Evolutionary conservation across 2,329 filamentous ascomycete species (phyloP).

Genomic region (Fusarium newnesense): DNA sequence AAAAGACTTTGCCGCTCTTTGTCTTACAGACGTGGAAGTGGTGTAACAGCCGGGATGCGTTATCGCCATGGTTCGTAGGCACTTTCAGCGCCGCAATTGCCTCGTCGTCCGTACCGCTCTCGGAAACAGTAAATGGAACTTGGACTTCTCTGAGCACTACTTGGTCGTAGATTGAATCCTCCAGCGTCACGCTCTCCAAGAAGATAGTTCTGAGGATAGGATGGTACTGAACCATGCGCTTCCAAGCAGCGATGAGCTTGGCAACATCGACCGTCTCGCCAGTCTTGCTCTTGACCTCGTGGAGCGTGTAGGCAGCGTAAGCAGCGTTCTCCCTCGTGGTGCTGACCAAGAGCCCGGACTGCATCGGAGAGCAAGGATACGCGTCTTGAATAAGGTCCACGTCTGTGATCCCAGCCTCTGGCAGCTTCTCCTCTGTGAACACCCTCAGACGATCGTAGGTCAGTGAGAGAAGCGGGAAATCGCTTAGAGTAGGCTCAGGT

Average conservation of each 20-base stretch:
- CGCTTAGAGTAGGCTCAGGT: constrained; percentile 25
- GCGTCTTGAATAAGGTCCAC: constrained; percentile 38
- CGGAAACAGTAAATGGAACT: constrained; percentile 1
- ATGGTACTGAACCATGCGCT: constrained; percentile 55
- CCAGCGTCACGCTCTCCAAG: constrained; percentile 56
- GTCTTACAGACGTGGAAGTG: constrained; percentile 31
- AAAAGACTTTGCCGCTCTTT: constrained; percentile 39
- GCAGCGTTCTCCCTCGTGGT: constrained; percentile 52
- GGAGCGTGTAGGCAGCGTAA: constrained; percentile 49
- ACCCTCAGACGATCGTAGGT: constrained; percentile 31
- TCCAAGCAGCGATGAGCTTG: constrained; percentile 47
- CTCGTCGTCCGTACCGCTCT: constrained; percentile 25
- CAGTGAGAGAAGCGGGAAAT: constrained; percentile 30
- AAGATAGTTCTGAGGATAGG: constrained; percentile 59
- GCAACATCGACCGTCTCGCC: constrained; percentile 33
- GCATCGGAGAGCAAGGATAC: constrained; percentile 53
- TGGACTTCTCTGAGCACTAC: constrained; percentile 51
- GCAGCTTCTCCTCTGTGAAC: constrained; percentile 22
- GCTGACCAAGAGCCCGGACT: constrained; percentile 52
- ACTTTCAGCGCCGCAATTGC: constrained; percentile 1
- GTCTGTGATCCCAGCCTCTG: constrained; percentile 12
- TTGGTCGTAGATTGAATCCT: constrained; percentile 58
- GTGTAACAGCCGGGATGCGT: constrained; percentile 10
- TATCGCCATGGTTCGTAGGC: constrained; percentile 7
- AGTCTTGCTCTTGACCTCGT: constrained; percentile 34